Conservation (phyloP, 75 land plant genomes). For the Azolla pinnata region DNA sequence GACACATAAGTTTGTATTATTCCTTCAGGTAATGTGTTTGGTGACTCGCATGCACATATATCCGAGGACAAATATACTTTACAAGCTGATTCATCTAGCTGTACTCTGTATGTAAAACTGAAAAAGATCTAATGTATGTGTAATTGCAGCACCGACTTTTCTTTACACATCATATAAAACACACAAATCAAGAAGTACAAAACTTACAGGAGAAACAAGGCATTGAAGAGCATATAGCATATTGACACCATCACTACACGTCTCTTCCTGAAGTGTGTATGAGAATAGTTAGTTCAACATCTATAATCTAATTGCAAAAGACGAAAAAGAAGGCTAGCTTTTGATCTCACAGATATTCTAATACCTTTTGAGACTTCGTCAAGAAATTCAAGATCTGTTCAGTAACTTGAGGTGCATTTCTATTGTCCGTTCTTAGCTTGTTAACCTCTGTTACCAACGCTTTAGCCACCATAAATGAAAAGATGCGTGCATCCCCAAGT, state of each 20-base stretch:
- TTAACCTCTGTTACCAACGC: constrained; percentile 91
- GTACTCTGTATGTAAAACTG: too few relatives aligned
- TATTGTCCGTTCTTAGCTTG: constrained; percentile 55
- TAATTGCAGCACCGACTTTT: too few relatives aligned
- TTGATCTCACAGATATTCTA: background rate
- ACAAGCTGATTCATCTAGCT: too few relatives aligned
- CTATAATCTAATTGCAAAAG: background rate
- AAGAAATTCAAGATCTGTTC: constrained; percentile 47
- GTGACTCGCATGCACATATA: too few relatives aligned
- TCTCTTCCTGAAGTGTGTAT: constrained; percentile 74
- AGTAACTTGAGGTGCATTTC: constrained; percentile 41
- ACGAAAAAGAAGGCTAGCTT: constrained; percentile 5
- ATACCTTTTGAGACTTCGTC: constrained; percentile 53
- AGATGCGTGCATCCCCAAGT: constrained; percentile 83
- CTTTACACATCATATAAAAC: too few relatives aligned
- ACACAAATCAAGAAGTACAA: background rate
- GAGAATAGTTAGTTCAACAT: too few relatives aligned
- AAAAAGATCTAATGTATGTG: too few relatives aligned
- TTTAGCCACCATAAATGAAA: constrained; percentile 92
- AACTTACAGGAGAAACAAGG: constrained; percentile 77
- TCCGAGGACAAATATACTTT: too few relatives aligned
- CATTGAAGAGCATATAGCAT: constrained; percentile 73
- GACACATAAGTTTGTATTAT: too few relatives aligned
- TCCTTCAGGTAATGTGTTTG: too few relatives aligned
- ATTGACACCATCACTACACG: constrained; percentile 61